A percentile compares a stretch with the other conserved stretches of the same genome.
Evolutionary conservation across 2,329 filamentous ascomycete species (phyloP).

Genomic region (Cyphellophora attinorum): DNA sequence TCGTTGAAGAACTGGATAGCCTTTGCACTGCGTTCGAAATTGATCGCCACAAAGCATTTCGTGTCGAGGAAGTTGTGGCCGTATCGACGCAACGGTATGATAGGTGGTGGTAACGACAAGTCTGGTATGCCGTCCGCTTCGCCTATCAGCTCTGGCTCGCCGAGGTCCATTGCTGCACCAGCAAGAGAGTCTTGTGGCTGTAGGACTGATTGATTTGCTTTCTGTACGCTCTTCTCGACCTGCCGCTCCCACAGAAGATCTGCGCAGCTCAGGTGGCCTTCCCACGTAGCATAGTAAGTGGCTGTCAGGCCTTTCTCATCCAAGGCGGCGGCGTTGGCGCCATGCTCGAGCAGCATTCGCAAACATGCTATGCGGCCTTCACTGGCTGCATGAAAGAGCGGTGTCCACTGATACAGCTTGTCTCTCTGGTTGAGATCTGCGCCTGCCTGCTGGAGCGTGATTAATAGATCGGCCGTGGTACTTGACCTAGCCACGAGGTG

Average conservation of each 20-base stretch:
- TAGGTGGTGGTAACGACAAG: slow-evolving; percentile 85
- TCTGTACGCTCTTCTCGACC: slow-evolving; percentile 14
- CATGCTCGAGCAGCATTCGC: slow-evolving; percentile 67
- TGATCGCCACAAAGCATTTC: slow-evolving; percentile 90
- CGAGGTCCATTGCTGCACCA: slow-evolving; percentile 14
- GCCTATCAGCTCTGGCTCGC: slow-evolving; percentile 8
- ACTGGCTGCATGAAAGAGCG: slow-evolving; percentile 88
- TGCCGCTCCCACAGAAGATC: slow-evolving; percentile 53
- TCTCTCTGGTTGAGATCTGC: slow-evolving; percentile 87
- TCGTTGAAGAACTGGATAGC: slow-evolving; percentile 95
- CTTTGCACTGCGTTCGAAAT: slow-evolving; percentile 67
- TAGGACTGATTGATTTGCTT: slow-evolving; percentile 7
- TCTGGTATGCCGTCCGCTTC: slow-evolving; percentile 75
- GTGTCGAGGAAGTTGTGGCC: slow-evolving; percentile 98
- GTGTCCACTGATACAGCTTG: slow-evolving; percentile 96
- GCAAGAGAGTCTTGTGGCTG: slow-evolving; percentile 7
- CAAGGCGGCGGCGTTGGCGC: slow-evolving; percentile 66
- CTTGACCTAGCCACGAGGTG: slow-evolving; percentile 89
- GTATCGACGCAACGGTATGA: slow-evolving; percentile 87
- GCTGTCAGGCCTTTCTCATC: slow-evolving; percentile 91
- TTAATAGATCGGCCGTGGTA: slow-evolving; percentile 66
- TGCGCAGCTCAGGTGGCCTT: slow-evolving; percentile 93
- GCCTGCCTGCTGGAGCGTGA: slow-evolving; percentile 73
- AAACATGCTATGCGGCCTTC: slow-evolving; percentile 90
- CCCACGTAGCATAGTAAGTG: slow-evolving; percentile 98